A percentile compares a stretch with the other conserved stretches of the same genome.
phyloP scores from a whole-genome alignment of 139 green algal genomes.

The Volvox reticuliferus region DNA sequence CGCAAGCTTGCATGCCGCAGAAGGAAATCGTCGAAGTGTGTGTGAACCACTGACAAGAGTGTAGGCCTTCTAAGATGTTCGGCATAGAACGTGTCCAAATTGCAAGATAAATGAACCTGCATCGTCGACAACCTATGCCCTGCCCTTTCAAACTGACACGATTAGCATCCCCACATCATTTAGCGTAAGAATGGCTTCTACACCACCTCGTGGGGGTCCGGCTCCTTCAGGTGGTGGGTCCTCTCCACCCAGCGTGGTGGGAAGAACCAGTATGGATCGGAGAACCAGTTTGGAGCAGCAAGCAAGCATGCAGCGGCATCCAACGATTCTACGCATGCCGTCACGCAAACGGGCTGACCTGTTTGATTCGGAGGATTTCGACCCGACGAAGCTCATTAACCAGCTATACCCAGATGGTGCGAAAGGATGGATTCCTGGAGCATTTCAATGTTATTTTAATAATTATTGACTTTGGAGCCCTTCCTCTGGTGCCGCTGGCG shows the following conservation, averaged over 20 bases:
- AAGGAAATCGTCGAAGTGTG: no score
- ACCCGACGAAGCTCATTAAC: slow-evolving; percentile 88
- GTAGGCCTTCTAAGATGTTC: no score
- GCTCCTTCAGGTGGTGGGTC: neutral
- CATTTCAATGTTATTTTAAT: neutral
- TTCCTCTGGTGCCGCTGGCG: neutral
- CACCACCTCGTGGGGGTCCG: neutral
- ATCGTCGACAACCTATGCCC: no score
- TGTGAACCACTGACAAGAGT: no score
- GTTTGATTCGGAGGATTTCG: slow-evolving; percentile 86
- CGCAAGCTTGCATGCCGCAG: no score
- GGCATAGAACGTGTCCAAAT: no score
- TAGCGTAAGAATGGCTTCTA: neutral
- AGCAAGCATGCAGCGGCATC: neutral
- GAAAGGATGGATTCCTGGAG: neutral
- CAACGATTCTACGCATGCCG: slow-evolving; percentile 6
- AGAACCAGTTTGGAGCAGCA: neutral
- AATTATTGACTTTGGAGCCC: neutral
- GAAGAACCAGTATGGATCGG: neutral
- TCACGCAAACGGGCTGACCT: slow-evolving; percentile 2
- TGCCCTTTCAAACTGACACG: no score
- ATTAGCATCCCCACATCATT: no score
- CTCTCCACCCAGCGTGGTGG: neutral
- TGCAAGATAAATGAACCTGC: no score
- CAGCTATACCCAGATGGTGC: slow-evolving; percentile 89